Base-by-base conservation (phyloP, 257 asterid species). In the Ilex aquifolium region DNA sequence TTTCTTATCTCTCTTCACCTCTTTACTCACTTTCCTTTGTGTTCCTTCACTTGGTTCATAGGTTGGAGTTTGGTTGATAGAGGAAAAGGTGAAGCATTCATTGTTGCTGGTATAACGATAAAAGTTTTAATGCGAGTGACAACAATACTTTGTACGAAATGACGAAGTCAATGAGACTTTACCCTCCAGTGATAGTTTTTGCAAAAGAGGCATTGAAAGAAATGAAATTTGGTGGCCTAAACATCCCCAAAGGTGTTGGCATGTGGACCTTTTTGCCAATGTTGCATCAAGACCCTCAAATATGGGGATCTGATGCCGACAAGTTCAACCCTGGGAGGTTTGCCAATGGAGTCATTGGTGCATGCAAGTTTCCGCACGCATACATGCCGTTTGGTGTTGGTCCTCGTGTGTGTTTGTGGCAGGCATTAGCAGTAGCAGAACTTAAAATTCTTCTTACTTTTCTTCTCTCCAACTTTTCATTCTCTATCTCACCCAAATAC, bases 261-360 rank as follows among this genome's bases (percentile, higher is more conserved):
- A 4, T 83, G 6, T 83, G 89, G 86, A 65, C 72, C 2, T 50
- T 71, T 71, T 70, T 75, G 30, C 57, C 80, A 2, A 57, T 65
- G 0, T 56, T 83, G 32, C 88, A 83, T 32, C 73, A 75, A 0
- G 83, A 82, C 67, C 63, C 78, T 0, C 31, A 61, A 5, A 36
- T 75, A 0, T 82, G 88, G 88, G 88, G 88, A 2, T 36, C 72
- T 1, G 86, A 83, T 14, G 79, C 86, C 0, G 60, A 67, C 0
- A 56, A 75, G 14, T 83, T 80, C 42, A 83, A 77, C 1, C 89
- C 89, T 6, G 46, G 64, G 10, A 73, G 86, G 62, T 80, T 83
- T 61, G 54, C 67, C 4, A 75, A 83, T 15, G 89, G 89, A 52
- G 76, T 83, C 14, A 13, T 71, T 0, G 79, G 76, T 0, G 86